Evolutionary conservation across 2,329 filamentous ascomycete genomes (phyloP).

Genomic region (Pseudogymnoascus sp.): DNA sequence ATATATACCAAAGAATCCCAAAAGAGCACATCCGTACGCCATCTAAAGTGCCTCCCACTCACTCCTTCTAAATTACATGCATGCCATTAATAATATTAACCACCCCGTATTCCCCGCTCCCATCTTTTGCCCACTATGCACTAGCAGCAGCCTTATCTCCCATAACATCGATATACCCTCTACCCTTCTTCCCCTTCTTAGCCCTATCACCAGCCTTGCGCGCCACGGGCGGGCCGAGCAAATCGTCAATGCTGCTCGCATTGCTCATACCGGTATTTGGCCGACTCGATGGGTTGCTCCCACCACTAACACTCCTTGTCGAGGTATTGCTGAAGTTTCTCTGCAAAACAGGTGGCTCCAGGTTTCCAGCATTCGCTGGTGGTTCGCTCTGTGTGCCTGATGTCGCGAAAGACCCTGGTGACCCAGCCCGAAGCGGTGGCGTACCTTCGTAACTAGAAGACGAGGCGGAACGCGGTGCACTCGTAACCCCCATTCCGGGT

Average conservation of each 20-base stretch:
- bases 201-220: slow-evolving; percentile 52
- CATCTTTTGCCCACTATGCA: neutral
- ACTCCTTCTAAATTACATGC: neutral
- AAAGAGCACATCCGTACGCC: slow-evolving; percentile 2
- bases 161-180: slow-evolving; percentile 95
- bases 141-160: slow-evolving; percentile 27
- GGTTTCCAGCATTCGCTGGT: neutral
- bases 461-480: neutral
- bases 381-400: slow-evolving; percentile 4
- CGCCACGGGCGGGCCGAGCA: slow-evolving; percentile 66
- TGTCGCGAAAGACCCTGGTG: neutral
- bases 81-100: slow-evolving; percentile 5
- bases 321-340: slow-evolving; percentile 18
- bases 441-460: neutral
- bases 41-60: slow-evolving; percentile 2
- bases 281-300: slow-evolving; percentile 48
- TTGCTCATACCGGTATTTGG: slow-evolving; percentile 79
- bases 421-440: neutral
- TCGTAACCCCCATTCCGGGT: slow-evolving; percentile 8
- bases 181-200: slow-evolving; percentile 71
- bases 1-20: neutral
- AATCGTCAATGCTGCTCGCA: slow-evolving; percentile 89
- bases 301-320: slow-evolving; percentile 19
- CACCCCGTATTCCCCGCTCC: neutral
- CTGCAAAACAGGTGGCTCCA: slow-evolving; percentile 20